Base-by-base conservation (phyloP, 768 basidiomycete genomes). In the Rubroboletus pulcherrimus region DNA sequence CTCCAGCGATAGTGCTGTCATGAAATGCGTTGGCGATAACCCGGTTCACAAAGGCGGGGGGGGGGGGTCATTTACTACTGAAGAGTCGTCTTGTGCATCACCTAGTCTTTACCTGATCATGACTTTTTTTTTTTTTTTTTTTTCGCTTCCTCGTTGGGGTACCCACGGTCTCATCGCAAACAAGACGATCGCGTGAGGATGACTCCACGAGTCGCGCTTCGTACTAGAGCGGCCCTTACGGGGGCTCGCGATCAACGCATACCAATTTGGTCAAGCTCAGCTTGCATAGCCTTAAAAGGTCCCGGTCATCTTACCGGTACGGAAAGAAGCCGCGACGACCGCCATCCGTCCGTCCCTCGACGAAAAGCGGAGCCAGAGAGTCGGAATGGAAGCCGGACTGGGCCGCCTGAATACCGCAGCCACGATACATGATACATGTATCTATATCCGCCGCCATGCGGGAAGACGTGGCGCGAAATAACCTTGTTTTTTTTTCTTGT, bases 341-440 rank as follows among this genome's bases (percentile, higher is more conserved):
- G 21, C 21, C 21, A 21, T 21, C 21, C 21, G n/a, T 45, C 58
- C 58, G 58, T 14, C 29, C 40, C 12, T 56, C 59, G 59, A 60
- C 53, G 58, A 60, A 49, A 55, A 35, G 39, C 52, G 58, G 58
- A 45, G 35, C 43, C 30, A 41, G 29, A 52, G 21, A 29, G 24
- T 38, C 35, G 37, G 57, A 53, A 59, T 21, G 44, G 44, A 53
- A 38, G 49, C 12, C 15, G n/a, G 34, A 19, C 19, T 53, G 40
- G 41, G 51, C 58, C 58, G 58, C 58, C 7, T 29, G 31, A 59
- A 47, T 11, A 42, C 47, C 58, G 51, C 58, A 26, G 3, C 26
- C 26, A 26, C 26, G 26, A 21, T 21, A 21, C 33, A 34, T 2
- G 33, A 34, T 34, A 34, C 33, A 34, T 26, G 3, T 26, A 5